Percentiles rank a stretch among this genome's conserved stretches.
phyloP scores from a whole-genome alignment of 1,139 yeast species.

The Candida frijolesensis region DNA sequence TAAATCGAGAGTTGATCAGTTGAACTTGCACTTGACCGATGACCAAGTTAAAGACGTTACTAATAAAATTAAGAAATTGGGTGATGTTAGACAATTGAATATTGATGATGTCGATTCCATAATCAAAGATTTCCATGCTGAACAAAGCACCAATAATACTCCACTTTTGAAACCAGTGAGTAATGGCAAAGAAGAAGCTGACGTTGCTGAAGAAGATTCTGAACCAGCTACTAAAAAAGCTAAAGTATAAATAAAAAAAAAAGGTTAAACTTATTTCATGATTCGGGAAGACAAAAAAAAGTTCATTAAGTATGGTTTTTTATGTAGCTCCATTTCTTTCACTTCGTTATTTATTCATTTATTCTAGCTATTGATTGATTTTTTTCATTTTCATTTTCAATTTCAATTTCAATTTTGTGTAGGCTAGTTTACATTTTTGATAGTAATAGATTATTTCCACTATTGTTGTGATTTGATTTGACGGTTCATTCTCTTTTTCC shows the following conservation, averaged over 20 bases:
- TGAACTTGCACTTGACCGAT: conserved; percentile 86
- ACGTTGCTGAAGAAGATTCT: conserved; percentile 19
- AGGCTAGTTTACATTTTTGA: neutral
- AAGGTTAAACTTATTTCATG: neutral
- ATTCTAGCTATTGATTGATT: neutral
- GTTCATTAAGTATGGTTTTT: neutral
- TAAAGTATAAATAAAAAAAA: conserved; percentile 19
- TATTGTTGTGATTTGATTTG: neutral
- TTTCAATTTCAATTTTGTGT: neutral
- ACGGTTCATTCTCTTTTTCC: too few relatives aligned
- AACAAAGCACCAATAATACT: conserved; percentile 32
- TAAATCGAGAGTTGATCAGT: conserved; percentile 96
- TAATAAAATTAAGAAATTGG: conserved; percentile 85
- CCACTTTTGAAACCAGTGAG: conserved; percentile 20
- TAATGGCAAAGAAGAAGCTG: conserved; percentile 17
- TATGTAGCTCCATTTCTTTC: neutral
- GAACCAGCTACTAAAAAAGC: conserved; percentile 41
- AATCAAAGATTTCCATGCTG: conserved; percentile 90
- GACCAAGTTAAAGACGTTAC: conserved; percentile 96
- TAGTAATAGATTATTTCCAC: neutral
- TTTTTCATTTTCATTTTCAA: neutral
- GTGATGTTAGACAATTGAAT: conserved; percentile 92
- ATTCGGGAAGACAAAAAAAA: neutral
- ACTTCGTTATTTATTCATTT: conserved; percentile 2
- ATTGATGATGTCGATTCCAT: conserved; percentile 98